Evolutionary conservation across 2,329 filamentous ascomycete species (phyloP).

Genomic region (Corynespora cassiicola): DNA sequence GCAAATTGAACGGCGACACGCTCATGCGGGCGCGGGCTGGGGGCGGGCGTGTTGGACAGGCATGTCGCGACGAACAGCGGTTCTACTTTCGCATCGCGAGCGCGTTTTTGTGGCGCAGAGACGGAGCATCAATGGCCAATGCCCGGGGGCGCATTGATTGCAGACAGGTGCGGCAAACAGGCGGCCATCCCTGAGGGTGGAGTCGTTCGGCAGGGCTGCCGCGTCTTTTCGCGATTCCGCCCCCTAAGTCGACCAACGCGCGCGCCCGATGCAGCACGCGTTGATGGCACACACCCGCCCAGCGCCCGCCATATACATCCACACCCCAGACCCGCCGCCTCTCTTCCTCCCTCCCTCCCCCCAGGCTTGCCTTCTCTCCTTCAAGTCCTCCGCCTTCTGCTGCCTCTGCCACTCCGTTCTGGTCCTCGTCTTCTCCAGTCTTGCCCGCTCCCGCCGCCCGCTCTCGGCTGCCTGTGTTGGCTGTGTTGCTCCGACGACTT

Average conservation of each 20-base stretch:
- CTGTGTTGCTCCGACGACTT: constrained; percentile 1
- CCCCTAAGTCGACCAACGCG: constrained; percentile 26
- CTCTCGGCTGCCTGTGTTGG: neutral
- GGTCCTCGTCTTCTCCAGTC: constrained; percentile 2
- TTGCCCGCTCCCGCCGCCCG: constrained; percentile 1
- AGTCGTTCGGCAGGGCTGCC: constrained; percentile 21
- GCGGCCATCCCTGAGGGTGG: constrained; percentile 14
- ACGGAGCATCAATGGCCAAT: constrained; percentile 20
- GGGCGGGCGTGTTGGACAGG: too few relatives aligned
- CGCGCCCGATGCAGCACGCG: constrained; percentile 30
- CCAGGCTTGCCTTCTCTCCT: constrained; percentile 16
- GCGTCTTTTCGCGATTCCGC: constrained; percentile 16
- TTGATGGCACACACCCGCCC: constrained; percentile 9
- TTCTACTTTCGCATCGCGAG: constrained; percentile 29
- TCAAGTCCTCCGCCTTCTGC: constrained; percentile 12
- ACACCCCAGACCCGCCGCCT: constrained; percentile 16
- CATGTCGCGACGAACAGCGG: too few relatives aligned
- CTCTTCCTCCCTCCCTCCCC: constrained; percentile 13
- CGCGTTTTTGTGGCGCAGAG: constrained; percentile 26
- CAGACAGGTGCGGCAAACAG: constrained; percentile 13
- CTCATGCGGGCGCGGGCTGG: too few relatives aligned
- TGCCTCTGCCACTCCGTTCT: neutral
- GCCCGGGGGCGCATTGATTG: constrained; percentile 21
- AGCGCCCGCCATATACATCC: constrained; percentile 20
- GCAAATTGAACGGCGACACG: too few relatives aligned